These are phyloP conservation scores for Colletotrichum euphorbiae DNA, from an alignment of 2,329 filamentous ascomycete species.

Conservation along the genomic window DNA sequence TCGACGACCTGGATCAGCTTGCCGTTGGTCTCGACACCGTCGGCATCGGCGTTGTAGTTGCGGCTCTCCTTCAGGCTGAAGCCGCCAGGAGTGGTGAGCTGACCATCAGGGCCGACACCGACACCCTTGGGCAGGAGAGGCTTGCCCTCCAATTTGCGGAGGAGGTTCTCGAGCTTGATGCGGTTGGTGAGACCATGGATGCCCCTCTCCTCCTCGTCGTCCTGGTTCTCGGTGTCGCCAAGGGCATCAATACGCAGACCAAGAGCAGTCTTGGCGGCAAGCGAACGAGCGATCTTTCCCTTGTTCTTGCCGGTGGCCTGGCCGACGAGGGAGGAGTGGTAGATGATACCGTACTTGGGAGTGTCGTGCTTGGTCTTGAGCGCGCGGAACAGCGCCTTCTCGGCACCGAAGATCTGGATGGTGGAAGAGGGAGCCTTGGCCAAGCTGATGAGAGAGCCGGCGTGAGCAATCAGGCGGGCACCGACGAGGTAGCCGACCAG, in stretches of 20 bases:
- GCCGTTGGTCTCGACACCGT: conserved; percentile 73
- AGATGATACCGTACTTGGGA: conserved; percentile 96
- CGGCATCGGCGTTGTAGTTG: conserved; percentile 95
- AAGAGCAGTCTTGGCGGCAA: conserved; percentile 92
- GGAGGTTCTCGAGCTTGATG: conserved; percentile 79
- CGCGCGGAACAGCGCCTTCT: conserved; percentile 98
- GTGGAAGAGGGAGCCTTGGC: conserved; percentile 96
- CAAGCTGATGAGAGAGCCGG: conserved; percentile 92
- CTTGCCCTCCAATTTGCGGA: conserved; percentile 89
- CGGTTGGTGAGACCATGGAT: conserved; percentile 80
- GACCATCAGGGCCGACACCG: conserved; percentile 79
- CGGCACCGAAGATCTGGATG: conserved; percentile 96
- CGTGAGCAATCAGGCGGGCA: conserved; percentile 92
- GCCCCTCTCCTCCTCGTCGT: conserved; percentile 90
- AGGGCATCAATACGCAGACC: conserved; percentile 92
- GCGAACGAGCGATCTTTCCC: conserved; percentile 98
- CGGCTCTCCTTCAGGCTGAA: conserved; percentile 92
- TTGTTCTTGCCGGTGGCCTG: conserved; percentile 99
- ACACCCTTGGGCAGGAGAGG: conserved; percentile 82
- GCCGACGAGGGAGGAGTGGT: conserved; percentile 92
- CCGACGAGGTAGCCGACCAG: conserved; percentile 94
- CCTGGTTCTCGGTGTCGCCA: conserved; percentile 70
- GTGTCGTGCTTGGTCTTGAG: conserved; percentile 99
- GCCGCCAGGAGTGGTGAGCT: conserved; percentile 74
- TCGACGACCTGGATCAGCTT: conserved; percentile 61